Conservation (phyloP, 2,329 filamentous ascomycete genomes). For the Sarocladium strictum region DNA sequence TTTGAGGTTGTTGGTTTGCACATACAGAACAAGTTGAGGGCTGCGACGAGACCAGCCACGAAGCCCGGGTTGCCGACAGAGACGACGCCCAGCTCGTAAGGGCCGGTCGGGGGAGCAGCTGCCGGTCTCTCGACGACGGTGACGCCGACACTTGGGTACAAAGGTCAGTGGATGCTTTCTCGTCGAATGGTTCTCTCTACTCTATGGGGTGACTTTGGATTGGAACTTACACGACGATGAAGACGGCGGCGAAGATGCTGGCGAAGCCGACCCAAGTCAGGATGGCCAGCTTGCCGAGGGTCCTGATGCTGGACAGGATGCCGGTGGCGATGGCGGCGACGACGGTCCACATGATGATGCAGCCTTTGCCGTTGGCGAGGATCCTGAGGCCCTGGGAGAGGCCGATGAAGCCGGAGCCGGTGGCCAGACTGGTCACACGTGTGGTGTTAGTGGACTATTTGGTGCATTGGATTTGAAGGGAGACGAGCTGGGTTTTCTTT, state of each 20-base stretch:
- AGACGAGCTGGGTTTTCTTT: too few relatives aligned
- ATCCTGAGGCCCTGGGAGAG: constrained; percentile 34
- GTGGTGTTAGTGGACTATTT: too few relatives aligned
- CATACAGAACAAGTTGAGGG: constrained; percentile 23
- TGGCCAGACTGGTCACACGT: constrained; percentile 14
- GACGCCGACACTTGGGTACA: constrained; percentile 20
- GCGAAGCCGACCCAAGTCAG: constrained; percentile 25
- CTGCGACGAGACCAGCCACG: constrained; percentile 15
- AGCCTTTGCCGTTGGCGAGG: constrained; percentile 30
- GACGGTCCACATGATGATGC: constrained; percentile 33
- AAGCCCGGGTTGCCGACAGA: constrained; percentile 24
- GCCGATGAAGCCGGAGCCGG: constrained; percentile 34
- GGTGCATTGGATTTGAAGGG: too few relatives aligned
- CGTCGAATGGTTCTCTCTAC: too few relatives aligned
- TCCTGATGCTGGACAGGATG: constrained; percentile 26
- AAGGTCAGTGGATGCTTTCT: too few relatives aligned
- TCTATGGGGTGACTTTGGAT: too few relatives aligned
- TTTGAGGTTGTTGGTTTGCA: too few relatives aligned
- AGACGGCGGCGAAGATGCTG: constrained; percentile 22
- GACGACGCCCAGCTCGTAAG: constrained; percentile 22
- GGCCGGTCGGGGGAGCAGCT: constrained; percentile 15
- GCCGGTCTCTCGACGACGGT: constrained; percentile 22
- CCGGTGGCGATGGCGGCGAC: constrained; percentile 25
- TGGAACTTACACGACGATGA: constrained; percentile 14
- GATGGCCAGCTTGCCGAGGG: constrained; percentile 26